These are phyloP conservation scores for Leishmania amazonensis DNA, from an alignment of 208 protist genomes.

Conservation along the genomic window DNA sequence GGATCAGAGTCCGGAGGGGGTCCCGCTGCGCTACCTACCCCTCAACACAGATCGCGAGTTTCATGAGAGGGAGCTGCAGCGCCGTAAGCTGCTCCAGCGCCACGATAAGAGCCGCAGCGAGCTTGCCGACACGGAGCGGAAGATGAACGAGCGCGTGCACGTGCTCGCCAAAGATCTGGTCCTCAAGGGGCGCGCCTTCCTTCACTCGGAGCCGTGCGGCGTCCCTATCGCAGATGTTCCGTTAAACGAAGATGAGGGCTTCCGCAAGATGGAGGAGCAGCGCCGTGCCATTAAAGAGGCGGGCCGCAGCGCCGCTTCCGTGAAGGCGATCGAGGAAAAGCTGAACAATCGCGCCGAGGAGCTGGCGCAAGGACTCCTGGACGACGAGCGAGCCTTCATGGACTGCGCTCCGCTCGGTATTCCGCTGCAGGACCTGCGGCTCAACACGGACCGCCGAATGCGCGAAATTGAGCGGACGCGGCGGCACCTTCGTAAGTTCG, in stretches of 20 bases:
- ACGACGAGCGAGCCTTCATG: conserved; percentile 73
- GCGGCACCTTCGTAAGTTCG: conserved; percentile 48
- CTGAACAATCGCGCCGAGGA: conserved; percentile 61
- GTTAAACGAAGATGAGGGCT: conserved; percentile 67
- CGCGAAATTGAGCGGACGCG: conserved; percentile 68
- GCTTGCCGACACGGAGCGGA: conserved; percentile 47
- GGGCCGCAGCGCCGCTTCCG: conserved; percentile 29
- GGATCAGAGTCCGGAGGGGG: conserved; percentile 72
- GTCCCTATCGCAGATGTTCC: conserved; percentile 72
- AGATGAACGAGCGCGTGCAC: conserved; percentile 75
- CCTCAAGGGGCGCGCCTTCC: conserved; percentile 60
- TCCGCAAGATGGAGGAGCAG: conserved; percentile 76
- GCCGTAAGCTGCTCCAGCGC: conserved; percentile 40
- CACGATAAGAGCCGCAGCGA: conserved; percentile 30
- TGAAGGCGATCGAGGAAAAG: conserved; percentile 53
- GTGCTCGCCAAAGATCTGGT: conserved; percentile 68
- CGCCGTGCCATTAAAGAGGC: conserved; percentile 56
- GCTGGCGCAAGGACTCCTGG: conserved; percentile 56
- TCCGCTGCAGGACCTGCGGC: conserved; percentile 57
- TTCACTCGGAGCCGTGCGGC: conserved; percentile 67
- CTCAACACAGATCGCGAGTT: conserved; percentile 71
- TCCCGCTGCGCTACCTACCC: conserved; percentile 76
- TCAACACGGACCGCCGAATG: conserved; percentile 68
- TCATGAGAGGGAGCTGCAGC: conserved; percentile 60
- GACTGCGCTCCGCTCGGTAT: conserved; percentile 64